These are phyloP conservation scores for Boletellus deceptivus DNA, from an alignment of 1,284 basidiomycete genomes.

Conservation along the genomic window DNA sequence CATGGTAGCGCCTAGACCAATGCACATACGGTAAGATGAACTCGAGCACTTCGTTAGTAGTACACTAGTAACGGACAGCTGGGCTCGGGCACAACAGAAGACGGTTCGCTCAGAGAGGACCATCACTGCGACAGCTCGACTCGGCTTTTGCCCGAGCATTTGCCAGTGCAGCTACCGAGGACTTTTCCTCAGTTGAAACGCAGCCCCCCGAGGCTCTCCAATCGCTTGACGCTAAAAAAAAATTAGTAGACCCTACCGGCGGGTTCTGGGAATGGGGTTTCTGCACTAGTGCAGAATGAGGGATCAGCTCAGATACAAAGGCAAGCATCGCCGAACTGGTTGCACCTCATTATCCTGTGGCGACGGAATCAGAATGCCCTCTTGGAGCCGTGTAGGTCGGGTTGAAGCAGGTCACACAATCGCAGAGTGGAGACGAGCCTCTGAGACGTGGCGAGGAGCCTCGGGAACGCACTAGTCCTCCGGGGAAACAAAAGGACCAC, in stretches of 20 bases:
- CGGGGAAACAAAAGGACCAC: slow-evolving; percentile 6
- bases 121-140: too few relatives aligned
- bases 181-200: too few relatives aligned
- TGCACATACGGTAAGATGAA: too few relatives aligned
- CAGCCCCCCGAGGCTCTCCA: slow-evolving; percentile 3
- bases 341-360: slow-evolving; percentile 6
- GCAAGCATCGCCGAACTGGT: not conserved
- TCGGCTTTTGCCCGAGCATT: too few relatives aligned
- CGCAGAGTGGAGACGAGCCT: not conserved
- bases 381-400: slow-evolving; percentile 5
- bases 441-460: not conserved
- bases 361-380: slow-evolving; percentile 5
- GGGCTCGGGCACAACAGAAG: too few relatives aligned
- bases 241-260: too few relatives aligned
- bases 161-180: too few relatives aligned
- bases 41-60: too few relatives aligned
- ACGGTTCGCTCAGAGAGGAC: too few relatives aligned
- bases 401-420: not conserved
- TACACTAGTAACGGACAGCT: too few relatives aligned
- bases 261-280: slow-evolving; percentile 4
- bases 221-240: too few relatives aligned
- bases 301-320: not conserved
- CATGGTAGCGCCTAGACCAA: too few relatives aligned
- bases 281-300: not conserved
- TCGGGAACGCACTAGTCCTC: slow-evolving; percentile 4